Conservation (phyloP, 139 green algal genomes). For the Asterochloris sp. region DNA sequence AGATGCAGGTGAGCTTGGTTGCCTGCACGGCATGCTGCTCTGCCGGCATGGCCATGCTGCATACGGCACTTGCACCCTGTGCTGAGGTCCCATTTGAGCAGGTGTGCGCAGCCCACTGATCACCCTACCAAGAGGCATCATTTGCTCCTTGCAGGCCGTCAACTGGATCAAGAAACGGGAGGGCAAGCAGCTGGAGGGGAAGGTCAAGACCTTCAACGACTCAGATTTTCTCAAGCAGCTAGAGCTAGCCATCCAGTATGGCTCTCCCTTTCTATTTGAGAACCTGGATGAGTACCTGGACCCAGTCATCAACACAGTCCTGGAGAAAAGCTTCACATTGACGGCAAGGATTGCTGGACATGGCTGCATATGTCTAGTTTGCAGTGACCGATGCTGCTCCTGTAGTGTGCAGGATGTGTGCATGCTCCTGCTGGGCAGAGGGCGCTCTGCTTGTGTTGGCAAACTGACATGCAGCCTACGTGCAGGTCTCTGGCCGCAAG, state of each 20-base stretch:
- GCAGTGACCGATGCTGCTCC: too few relatives aligned
- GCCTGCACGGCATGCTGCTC: too few relatives aligned
- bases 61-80: neutral
- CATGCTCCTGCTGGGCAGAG: neutral
- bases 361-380: too few relatives aligned
- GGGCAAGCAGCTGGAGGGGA: constrained; percentile 77
- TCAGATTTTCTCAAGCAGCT: constrained; percentile 90
- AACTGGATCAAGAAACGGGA: constrained; percentile 85
- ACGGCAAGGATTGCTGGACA: constrained; percentile 22
- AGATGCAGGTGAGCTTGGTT: constrained; percentile 51
- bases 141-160: constrained; percentile 47
- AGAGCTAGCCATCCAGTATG: constrained; percentile 88
- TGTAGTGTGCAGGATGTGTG: neutral
- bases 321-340: constrained; percentile 74
- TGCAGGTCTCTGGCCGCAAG: constrained; percentile 40
- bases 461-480: neutral
- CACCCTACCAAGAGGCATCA: too few relatives aligned
- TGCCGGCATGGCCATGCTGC: too few relatives aligned
- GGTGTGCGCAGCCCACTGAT: too few relatives aligned
- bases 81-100: neutral
- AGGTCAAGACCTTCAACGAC: constrained; percentile 87
- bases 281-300: constrained; percentile 91
- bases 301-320: constrained; percentile 84
- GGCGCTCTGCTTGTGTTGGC: neutral
- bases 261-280: constrained; percentile 87